A percentile compares a stretch with the other conserved stretches of the same genome.
phyloP scores from a whole-genome alignment of 164 flowering plant genomes.

The Magnolia kwangsiensis region DNA sequence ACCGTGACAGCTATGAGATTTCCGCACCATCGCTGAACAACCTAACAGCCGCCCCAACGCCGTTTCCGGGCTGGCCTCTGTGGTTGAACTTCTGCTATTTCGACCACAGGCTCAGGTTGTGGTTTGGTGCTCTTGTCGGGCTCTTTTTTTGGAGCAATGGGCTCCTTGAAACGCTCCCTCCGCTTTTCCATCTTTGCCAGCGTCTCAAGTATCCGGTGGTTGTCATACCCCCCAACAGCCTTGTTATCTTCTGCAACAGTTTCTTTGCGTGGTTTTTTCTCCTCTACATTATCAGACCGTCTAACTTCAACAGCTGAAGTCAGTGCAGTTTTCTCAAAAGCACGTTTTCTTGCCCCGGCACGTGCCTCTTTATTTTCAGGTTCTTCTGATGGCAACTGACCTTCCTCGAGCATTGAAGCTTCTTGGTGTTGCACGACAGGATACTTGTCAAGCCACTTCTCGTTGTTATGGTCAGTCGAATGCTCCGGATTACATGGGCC shows the following conservation, averaged over 20 bases:
- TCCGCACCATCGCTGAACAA: neutral
- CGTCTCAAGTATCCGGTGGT: slow-evolving; percentile 44
- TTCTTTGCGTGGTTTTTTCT: slow-evolving; percentile 6
- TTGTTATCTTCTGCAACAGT: slow-evolving; percentile 16
- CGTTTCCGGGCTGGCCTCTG: slow-evolving; percentile 61
- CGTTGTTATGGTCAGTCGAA: slow-evolving; percentile 10
- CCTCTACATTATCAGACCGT: slow-evolving; percentile 7
- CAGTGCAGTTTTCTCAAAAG: slow-evolving; percentile 12
- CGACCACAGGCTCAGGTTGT: slow-evolving; percentile 17
- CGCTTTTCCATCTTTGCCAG: slow-evolving; percentile 71
- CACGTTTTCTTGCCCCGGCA: slow-evolving; percentile 7
- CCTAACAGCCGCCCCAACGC: slow-evolving; percentile 51
- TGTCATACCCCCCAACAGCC: slow-evolving; percentile 22
- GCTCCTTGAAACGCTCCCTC: slow-evolving; percentile 64
- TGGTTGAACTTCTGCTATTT: slow-evolving; percentile 28
- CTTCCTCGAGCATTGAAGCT: slow-evolving; percentile 44
- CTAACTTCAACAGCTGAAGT: neutral
- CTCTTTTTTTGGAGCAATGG: slow-evolving; percentile 35
- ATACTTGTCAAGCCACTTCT: slow-evolving; percentile 24
- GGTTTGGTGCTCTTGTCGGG: slow-evolving; percentile 21
- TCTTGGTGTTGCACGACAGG: slow-evolving; percentile 17
- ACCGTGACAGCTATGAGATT: neutral
- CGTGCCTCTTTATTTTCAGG: slow-evolving; percentile 1
- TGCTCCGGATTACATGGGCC: slow-evolving; percentile 4
- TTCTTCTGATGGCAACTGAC: slow-evolving; percentile 40